These are phyloP conservation scores for Pseudonectria buxi DNA, from an alignment of 2,329 filamentous ascomycete species.

Conservation along the genomic window DNA sequence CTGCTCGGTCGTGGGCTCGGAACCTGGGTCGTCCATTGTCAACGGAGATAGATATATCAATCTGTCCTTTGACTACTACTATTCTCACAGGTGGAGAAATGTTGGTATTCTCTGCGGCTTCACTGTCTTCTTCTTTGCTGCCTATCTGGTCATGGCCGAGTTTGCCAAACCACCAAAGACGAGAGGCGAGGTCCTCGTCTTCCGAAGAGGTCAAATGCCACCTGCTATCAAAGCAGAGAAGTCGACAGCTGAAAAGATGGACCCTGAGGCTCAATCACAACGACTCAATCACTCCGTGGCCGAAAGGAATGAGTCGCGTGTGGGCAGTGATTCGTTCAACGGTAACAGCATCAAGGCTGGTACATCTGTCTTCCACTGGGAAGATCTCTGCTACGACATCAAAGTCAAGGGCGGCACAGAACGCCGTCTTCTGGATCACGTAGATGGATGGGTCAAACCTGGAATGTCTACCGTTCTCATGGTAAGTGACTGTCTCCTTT, in stretches of 20 bases:
- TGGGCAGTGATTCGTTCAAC: no score
- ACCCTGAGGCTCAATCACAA: no score
- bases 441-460: slow-evolving; percentile 73
- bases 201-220: slow-evolving; percentile 47
- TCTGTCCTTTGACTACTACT: slow-evolving; percentile 48
- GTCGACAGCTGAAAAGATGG: slow-evolving; percentile 28
- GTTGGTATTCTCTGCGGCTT: slow-evolving; percentile 62
- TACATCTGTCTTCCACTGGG: slow-evolving; percentile 58
- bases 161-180: slow-evolving; percentile 56
- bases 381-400: slow-evolving; percentile 54
- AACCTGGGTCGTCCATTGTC: slow-evolving; percentile 45
- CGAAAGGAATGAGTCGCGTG: slow-evolving; percentile 14
- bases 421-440: slow-evolving; percentile 60
- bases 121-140: slow-evolving; percentile 52
- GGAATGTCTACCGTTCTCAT: slow-evolving; percentile 67
- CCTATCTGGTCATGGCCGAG: slow-evolving; percentile 59
- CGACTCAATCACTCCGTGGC: slow-evolving; percentile 21
- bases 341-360: slow-evolving; percentile 7
- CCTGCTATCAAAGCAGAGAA: slow-evolving; percentile 55
- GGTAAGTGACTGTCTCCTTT: slow-evolving; percentile 34
- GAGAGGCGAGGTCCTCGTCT: slow-evolving; percentile 64
- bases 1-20: slow-evolving; percentile 48
- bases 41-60: slow-evolving; percentile 55
- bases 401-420: slow-evolving; percentile 60
- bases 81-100: slow-evolving; percentile 57